Evolutionary conservation across 2,329 filamentous ascomycete species (phyloP).

Genomic region (Peltaster fructicola): DNA sequence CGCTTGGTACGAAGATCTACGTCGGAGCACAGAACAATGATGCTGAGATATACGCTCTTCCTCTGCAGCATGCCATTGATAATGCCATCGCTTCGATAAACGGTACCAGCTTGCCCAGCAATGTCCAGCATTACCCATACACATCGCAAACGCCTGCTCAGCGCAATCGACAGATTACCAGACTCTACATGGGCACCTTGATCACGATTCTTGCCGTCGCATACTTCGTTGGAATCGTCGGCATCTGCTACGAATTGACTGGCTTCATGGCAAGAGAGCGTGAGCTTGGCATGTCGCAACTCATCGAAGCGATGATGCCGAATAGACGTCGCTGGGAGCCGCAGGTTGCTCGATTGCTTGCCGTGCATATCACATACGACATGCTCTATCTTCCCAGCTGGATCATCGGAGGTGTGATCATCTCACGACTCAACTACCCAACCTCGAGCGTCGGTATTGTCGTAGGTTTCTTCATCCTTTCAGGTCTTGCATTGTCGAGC

Average conservation of each 20-base stretch:
- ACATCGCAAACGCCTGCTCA: conserved; percentile 54
- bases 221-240: conserved; percentile 64
- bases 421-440: conserved; percentile 40
- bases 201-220: conserved; percentile 61
- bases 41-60: conserved; percentile 58
- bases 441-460: conserved; percentile 26
- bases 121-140: conserved; percentile 51
- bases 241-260: conserved; percentile 71
- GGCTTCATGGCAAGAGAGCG: conserved; percentile 74
- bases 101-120: conserved; percentile 21
- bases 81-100: conserved; percentile 45
- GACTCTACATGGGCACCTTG: conserved; percentile 53
- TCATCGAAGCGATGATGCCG: conserved; percentile 85
- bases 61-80: conserved; percentile 65
- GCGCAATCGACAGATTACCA: conserved; percentile 46
- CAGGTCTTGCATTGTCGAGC: conserved; percentile 61
- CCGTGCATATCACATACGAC: conserved; percentile 66
- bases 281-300: conserved; percentile 70
- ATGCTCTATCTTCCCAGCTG: conserved; percentile 66
- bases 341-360: conserved; percentile 58
- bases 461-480: conserved; percentile 49
- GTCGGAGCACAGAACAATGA: conserved; percentile 51
- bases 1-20: conserved; percentile 47
- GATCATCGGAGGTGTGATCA: conserved; percentile 57
- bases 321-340: conserved; percentile 57